These are phyloP conservation scores for Beauveria bassiana DNA, from an alignment of 2,329 filamentous ascomycete genomes.

Conservation along the genomic window DNA sequence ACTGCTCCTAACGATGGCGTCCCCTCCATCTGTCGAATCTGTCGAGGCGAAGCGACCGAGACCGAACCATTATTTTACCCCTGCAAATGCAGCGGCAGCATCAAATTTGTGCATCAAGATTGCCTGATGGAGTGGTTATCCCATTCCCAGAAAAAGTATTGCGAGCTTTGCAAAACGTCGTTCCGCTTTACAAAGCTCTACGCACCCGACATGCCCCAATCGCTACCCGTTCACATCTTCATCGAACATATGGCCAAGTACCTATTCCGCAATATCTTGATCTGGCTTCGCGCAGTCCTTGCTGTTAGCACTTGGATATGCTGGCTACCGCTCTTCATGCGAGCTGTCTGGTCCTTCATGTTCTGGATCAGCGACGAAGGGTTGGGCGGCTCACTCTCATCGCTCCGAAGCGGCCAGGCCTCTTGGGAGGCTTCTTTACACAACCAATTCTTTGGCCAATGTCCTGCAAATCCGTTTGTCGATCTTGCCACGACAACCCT, in stretches of 20 bases:
- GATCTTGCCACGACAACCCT: constrained; percentile 4
- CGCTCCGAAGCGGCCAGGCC: constrained; percentile 17
- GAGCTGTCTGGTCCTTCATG: constrained; percentile 83
- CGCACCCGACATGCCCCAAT: constrained; percentile 83
- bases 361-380: constrained; percentile 91
- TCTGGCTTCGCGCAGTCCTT: constrained; percentile 70
- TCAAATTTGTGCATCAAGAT: constrained; percentile 96
- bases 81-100: constrained; percentile 98
- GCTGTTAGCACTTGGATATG: constrained; percentile 84
- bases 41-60: constrained; percentile 74
- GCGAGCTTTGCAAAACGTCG: constrained; percentile 96
- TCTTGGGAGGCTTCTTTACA: background rate
- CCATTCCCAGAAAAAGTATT: constrained; percentile 98
- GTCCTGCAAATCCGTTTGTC: background rate
- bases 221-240: constrained; percentile 74
- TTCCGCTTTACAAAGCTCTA: constrained; percentile 99
- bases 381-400: constrained; percentile 30
- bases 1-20: constrained; percentile 21
- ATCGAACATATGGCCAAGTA: constrained; percentile 70
- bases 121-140: constrained; percentile 98
- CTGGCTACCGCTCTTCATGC: constrained; percentile 82
- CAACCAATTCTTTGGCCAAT: background rate
- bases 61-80: constrained; percentile 91
- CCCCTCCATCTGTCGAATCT: constrained; percentile 91
- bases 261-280: constrained; percentile 59